Conservation (phyloP, 345 rosid species). For the thale cress (Arabidopsis thaliana) region TAIR10.1 NC_003074.8:7854001-7854500, state of each 20-base stretch:
- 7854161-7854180: conserved; percentile 1
- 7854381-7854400: neutral
- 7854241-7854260: neutral
- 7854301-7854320: neutral
- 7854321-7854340: too few relatives aligned
- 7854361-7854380: neutral
- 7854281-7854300: neutral
- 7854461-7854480: conserved; percentile 1
- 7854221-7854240: neutral
- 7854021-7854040: too few relatives aligned
- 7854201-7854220: neutral
- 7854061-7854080: too few relatives aligned
- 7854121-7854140: too few relatives aligned
- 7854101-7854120: too few relatives aligned
- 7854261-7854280: neutral
- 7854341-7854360: neutral
- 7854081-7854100: too few relatives aligned
- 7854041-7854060: too few relatives aligned
- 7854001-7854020: too few relatives aligned
- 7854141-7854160: too few relatives aligned
- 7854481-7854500: neutral
- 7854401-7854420: neutral
- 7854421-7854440: neutral
- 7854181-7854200: neutral
- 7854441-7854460: neutral